Evolutionary conservation across 2,329 filamentous ascomycete species (phyloP), one percentile per base, ranked within the genome.

Genomic region (Xylaria sp.): DNA sequence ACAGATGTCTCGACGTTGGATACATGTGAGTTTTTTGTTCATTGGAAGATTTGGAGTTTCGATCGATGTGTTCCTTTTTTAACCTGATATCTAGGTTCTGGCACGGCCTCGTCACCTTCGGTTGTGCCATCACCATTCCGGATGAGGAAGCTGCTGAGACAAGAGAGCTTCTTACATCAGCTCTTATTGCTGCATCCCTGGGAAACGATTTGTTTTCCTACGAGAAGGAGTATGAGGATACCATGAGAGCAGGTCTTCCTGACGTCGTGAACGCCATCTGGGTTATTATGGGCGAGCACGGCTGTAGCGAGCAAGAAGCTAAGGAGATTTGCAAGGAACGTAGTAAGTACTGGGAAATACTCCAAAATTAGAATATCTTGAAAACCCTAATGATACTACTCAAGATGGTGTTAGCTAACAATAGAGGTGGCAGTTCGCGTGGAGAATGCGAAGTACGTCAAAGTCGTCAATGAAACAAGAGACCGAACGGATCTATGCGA

Each of bases 111-210:
- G 46, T 50, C 25, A 50, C 46, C 18, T 50, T 50, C 25, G 46
- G 46, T n/a, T 50, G 46, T 25, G 46, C 46, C 18, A 50, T 50
- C 46, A 18, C 46, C 25, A 50, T 50, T 25, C 46, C 46, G 10
- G 46, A 50, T 2, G 46, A 50, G n/a, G 46, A 50, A 13, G 28
- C 41, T 13, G 60, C 34, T 36, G 52, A 46, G 28, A 57, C 50
- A 2, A 57, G 50, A 28, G 60, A 63, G 30, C 60, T 63, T 20
- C 50, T 63, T 36, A 57, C 52, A 10, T 28, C 60, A 1, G 60
- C 60, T 7, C 39, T 63, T 30, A 63, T 63, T 20, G 60, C 60
- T 25, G 60, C 60, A 34, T 28, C 23, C n/a, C 8, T 50, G 28
- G 28, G 23, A 15, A 50, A 50, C n/a, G 46, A 50, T 50, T 15